These are phyloP conservation scores for Sclerotiophoma versabilis DNA, from an alignment of 2,329 filamentous ascomycete genomes.

Conservation along the genomic window DNA sequence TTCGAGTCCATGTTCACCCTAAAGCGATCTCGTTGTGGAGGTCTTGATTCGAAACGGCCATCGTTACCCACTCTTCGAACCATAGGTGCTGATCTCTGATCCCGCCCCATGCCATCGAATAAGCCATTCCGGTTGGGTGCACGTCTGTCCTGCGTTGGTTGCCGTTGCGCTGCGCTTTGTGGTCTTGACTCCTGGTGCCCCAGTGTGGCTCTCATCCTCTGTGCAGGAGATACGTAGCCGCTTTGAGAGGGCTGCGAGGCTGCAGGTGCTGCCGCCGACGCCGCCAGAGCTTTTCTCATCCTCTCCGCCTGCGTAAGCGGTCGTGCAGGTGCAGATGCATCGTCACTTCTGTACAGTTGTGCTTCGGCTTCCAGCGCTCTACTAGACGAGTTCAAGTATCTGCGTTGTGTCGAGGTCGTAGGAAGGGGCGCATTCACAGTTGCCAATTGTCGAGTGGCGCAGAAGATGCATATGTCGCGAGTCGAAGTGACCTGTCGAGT, in stretches of 20 bases:
- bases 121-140: conserved; percentile 21
- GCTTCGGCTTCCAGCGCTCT: conserved; percentile 41
- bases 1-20: conserved; percentile 43
- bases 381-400: conserved; percentile 44
- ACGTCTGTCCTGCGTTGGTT: conserved; percentile 22
- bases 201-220: conserved; percentile 25
- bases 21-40: conserved; percentile 27
- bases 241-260: conserved; percentile 18
- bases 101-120: conserved; percentile 27
- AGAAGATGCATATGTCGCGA: conserved; percentile 50
- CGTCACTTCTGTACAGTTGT: conserved; percentile 34
- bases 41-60: conserved; percentile 2
- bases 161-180: conserved; percentile 21
- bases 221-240: conserved; percentile 23
- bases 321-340: conserved; percentile 22
- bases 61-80: conserved; percentile 3
- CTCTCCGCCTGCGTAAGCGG: conserved; percentile 37
- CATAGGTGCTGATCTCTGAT: conserved; percentile 20
- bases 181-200: conserved; percentile 11
- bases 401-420: conserved; percentile 33
- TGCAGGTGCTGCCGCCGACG: conserved; percentile 22
- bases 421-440: conserved; percentile 25
- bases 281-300: conserved; percentile 36
- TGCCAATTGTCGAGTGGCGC: conserved; percentile 45
- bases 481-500: conserved; percentile 41